phyloP scores from a whole-genome alignment of 306 rosid species.

The Rosa lucieae region DNA sequence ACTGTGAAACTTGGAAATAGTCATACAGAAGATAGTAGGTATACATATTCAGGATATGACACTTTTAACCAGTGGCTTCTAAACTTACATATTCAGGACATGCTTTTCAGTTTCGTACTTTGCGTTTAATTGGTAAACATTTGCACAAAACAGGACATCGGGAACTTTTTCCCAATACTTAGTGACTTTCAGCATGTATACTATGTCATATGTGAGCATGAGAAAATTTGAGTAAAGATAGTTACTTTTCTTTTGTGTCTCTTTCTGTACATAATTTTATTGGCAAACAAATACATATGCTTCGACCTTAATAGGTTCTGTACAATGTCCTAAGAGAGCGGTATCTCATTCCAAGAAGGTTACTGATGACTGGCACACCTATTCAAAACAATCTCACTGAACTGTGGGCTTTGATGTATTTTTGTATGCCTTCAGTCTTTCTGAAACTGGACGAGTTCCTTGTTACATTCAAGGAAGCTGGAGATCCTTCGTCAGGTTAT shows the following conservation, averaged over 20 bases:
- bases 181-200: background rate
- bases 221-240: background rate
- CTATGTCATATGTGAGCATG: background rate
- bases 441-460: conserved; percentile 78
- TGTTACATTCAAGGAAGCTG: conserved; percentile 71
- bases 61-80: background rate
- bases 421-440: conserved; percentile 92
- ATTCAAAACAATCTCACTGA: conserved; percentile 87
- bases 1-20: background rate
- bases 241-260: background rate
- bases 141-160: background rate
- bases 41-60: background rate
- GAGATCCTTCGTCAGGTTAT: conserved; percentile 62
- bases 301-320: conserved; percentile 63
- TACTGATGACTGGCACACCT: conserved; percentile 97
- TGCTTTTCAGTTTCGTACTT: background rate
- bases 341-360: conserved; percentile 81
- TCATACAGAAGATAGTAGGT: background rate
- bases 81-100: background rate
- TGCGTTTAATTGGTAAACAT: background rate
- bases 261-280: conserved; percentile 3
- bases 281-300: conserved; percentile 16
- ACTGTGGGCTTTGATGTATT: conserved; percentile 87
- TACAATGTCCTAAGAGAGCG: conserved; percentile 68
- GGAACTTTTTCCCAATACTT: background rate